Evolutionary conservation across 2,329 filamentous ascomycete genomes (phyloP).

Genomic region (Sporothrix variecibatus): DNA sequence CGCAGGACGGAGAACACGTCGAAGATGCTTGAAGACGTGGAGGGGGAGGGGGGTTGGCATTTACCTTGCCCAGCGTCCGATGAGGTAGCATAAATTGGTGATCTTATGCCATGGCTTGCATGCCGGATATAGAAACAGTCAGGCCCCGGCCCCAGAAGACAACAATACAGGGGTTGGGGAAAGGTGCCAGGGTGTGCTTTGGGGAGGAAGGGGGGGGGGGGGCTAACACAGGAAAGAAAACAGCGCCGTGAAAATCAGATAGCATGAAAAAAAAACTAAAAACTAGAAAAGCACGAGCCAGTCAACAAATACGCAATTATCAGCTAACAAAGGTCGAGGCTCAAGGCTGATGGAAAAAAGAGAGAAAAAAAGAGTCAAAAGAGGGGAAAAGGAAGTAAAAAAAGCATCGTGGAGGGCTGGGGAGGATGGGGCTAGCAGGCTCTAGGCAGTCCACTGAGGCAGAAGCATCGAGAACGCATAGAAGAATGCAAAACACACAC

Average conservation of each 20-base stretch:
- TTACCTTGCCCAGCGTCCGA: slow-evolving; percentile 50
- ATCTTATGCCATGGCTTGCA: slow-evolving; percentile 58
- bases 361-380: neutral
- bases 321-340: neutral
- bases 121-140: slow-evolving; percentile 55
- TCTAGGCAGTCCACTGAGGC: slow-evolving; percentile 33
- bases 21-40: neutral
- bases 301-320: neutral
- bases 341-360: neutral
- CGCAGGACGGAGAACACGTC: slow-evolving; percentile 3
- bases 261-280: too few relatives aligned
- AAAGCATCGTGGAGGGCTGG: slow-evolving; percentile 12
- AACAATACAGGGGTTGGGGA: slow-evolving; percentile 20
- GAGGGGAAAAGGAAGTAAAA: neutral
- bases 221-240: neutral
- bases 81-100: slow-evolving; percentile 58
- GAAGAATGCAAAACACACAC: slow-evolving; percentile 44
- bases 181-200: neutral
- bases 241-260: neutral
- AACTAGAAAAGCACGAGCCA: neutral
- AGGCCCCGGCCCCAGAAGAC: slow-evolving; percentile 4
- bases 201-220: neutral
- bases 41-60: slow-evolving; percentile 35
- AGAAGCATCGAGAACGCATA: slow-evolving; percentile 44
- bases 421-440: neutral